phyloP scores from a whole-genome alignment of 805 yeast species.

The Metschnikowia peoriensis region DNA sequence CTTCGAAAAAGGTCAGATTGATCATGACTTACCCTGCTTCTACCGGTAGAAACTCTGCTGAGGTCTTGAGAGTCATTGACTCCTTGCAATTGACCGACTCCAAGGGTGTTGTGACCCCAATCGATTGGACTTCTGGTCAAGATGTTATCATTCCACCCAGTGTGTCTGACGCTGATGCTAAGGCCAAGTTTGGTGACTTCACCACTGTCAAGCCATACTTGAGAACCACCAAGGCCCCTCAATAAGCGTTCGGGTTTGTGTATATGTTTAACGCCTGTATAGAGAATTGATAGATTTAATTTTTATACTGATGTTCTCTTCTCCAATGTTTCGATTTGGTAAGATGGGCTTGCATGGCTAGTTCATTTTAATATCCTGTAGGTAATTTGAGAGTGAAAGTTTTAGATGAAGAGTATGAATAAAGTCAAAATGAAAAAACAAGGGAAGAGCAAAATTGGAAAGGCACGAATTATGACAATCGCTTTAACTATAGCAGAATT shows the following conservation, averaged over 20 bases:
- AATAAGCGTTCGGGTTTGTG: constrained; percentile 5
- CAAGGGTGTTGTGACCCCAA: constrained; percentile 64
- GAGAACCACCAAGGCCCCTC: constrained; percentile 47
- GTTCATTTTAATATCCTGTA: no score
- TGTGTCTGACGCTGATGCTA: constrained; percentile 59
- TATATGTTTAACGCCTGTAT: neutral
- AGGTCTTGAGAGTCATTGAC: constrained; percentile 66
- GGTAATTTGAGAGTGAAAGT: no score
- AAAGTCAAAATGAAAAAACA: no score
- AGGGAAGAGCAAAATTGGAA: no score
- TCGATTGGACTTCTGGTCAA: constrained; percentile 71
- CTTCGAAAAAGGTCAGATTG: constrained; percentile 59
- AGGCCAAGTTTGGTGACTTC: constrained; percentile 59
- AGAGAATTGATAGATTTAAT: neutral
- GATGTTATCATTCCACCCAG: constrained; percentile 73
- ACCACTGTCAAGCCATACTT: constrained; percentile 61
- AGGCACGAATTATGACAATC: no score
- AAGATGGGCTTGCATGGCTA: no score
- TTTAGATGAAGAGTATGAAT: no score
- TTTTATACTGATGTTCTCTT: no score
- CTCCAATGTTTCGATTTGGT: no score
- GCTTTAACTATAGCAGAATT: no score
- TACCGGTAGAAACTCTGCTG: constrained; percentile 75
- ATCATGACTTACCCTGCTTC: constrained; percentile 70
- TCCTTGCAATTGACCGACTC: constrained; percentile 65